Evolutionary conservation across 805 yeast species (phyloP).

Genomic region (Barnettozyma siamensis): DNA sequence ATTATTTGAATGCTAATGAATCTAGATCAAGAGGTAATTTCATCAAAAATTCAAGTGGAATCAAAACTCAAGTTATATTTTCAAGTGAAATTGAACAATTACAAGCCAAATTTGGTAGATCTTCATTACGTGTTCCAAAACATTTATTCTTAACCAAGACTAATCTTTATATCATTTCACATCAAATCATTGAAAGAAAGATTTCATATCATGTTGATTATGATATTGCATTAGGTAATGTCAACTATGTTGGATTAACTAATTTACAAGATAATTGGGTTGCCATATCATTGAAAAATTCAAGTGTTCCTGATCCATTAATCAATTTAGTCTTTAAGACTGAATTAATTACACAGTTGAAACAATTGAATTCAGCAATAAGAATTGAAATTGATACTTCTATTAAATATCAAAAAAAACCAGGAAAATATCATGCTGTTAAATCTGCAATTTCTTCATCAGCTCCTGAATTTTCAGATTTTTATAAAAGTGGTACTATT

Average conservation of each 20-base stretch:
- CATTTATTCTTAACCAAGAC: constrained; percentile 62
- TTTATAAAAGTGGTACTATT: constrained; percentile 84
- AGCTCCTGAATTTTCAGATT: constrained; percentile 65
- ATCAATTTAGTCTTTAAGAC: constrained; percentile 83
- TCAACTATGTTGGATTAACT: constrained; percentile 63
- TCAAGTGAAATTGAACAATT: constrained; percentile 79
- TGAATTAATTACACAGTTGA: constrained; percentile 73
- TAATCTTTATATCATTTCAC: constrained; percentile 65
- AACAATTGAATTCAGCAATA: constrained; percentile 51
- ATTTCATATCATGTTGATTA: constrained; percentile 57
- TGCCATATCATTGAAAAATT: constrained; percentile 40
- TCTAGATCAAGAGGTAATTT: constrained; percentile 72
- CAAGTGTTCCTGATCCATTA: constrained; percentile 66
- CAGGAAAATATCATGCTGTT: constrained; percentile 71
- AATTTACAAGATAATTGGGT: constrained; percentile 89
- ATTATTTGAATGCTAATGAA: constrained; percentile 81
- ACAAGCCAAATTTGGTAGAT: constrained; percentile 85
- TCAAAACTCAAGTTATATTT: constrained; percentile 65
- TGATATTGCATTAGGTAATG: constrained; percentile 51
- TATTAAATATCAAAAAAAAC: constrained; percentile 82
- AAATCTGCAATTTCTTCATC: constrained; percentile 57
- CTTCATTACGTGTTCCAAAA: constrained; percentile 72
- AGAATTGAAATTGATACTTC: constrained; percentile 63
- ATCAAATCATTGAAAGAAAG: constrained; percentile 59
- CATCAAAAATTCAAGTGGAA: constrained; percentile 61